A percentile compares a stretch with the other conserved stretches of the same genome.
Evolutionary conservation across 441 rosid genomes (phyloP).

Genomic region (Gossypium laxum): DNA sequence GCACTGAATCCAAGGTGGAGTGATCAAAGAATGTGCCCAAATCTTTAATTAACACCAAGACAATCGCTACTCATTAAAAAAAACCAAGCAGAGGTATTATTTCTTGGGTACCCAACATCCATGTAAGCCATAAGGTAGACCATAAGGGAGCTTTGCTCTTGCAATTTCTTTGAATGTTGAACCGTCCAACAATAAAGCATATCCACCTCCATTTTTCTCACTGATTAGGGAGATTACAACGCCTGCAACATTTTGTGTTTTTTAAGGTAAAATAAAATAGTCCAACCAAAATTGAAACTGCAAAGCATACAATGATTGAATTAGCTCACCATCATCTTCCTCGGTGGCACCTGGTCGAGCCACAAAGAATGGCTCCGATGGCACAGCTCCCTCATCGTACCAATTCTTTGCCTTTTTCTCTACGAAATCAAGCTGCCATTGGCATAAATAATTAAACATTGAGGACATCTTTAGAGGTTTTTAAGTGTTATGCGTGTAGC

Average conservation of each 20-base stretch:
- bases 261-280: background rate
- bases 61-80: too few relatives aligned
- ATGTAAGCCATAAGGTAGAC: slow-evolving; percentile 92
- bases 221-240: slow-evolving; percentile 77
- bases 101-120: slow-evolving; percentile 86
- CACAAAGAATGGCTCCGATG: slow-evolving; percentile 87
- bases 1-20: too few relatives aligned
- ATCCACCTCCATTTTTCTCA: slow-evolving; percentile 72
- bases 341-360: slow-evolving; percentile 70
- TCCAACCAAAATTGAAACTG: background rate
- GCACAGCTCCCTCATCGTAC: slow-evolving; percentile 68
- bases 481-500: too few relatives aligned
- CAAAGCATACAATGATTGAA: background rate
- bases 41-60: too few relatives aligned
- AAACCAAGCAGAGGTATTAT: background rate
- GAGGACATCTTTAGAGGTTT: too few relatives aligned
- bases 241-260: slow-evolving; percentile 32
- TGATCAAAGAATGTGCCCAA: too few relatives aligned
- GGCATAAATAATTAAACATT: background rate
- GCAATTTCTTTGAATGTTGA: slow-evolving; percentile 79
- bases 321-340: slow-evolving; percentile 82
- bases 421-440: slow-evolving; percentile 55
- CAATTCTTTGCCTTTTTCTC: slow-evolving; percentile 73
- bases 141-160: slow-evolving; percentile 83
- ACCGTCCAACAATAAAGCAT: slow-evolving; percentile 75